These are phyloP conservation scores for Chlamydomonas sp. DNA, from an alignment of 139 green algal genomes.

Conservation along the genomic window DNA sequence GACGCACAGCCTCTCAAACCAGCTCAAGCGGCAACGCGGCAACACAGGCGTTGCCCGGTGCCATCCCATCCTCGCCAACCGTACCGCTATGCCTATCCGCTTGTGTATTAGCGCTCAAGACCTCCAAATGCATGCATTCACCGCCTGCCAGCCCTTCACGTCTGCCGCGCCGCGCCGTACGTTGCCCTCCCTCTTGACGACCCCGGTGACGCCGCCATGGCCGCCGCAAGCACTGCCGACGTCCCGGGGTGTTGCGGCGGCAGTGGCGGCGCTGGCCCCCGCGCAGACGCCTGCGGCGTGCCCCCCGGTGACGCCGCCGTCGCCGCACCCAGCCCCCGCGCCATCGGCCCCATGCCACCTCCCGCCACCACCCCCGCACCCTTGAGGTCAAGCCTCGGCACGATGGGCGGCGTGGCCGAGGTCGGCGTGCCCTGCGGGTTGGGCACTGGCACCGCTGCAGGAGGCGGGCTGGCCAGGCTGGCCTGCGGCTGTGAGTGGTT, in stretches of 20 bases:
- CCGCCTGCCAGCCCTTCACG: too few relatives aligned
- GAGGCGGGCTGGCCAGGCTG: background rate
- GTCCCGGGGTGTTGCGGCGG: constrained; percentile 17
- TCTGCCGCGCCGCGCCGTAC: background rate
- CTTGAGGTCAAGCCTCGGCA: background rate
- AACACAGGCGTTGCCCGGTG: too few relatives aligned
- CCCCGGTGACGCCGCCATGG: background rate
- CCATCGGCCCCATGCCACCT: constrained; percentile 18
- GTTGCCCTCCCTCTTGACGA: background rate
- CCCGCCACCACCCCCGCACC: background rate
- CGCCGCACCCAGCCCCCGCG: background rate
- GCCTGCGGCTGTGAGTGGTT: background rate
- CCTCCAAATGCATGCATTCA: too few relatives aligned
- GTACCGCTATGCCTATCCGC: too few relatives aligned
- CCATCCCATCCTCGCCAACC: too few relatives aligned
- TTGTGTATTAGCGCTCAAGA: too few relatives aligned
- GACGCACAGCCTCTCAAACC: too few relatives aligned
- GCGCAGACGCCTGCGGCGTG: background rate
- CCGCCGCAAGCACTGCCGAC: background rate
- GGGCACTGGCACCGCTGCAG: too few relatives aligned
- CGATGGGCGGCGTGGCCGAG: background rate
- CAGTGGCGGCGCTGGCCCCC: background rate
- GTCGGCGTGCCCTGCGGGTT: too few relatives aligned
- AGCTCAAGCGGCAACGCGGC: too few relatives aligned
- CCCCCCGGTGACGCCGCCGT: background rate